These are phyloP conservation scores for Pseudogymnoascus sp. DNA, from an alignment of 2,329 filamentous ascomycete species.

Conservation along the genomic window DNA sequence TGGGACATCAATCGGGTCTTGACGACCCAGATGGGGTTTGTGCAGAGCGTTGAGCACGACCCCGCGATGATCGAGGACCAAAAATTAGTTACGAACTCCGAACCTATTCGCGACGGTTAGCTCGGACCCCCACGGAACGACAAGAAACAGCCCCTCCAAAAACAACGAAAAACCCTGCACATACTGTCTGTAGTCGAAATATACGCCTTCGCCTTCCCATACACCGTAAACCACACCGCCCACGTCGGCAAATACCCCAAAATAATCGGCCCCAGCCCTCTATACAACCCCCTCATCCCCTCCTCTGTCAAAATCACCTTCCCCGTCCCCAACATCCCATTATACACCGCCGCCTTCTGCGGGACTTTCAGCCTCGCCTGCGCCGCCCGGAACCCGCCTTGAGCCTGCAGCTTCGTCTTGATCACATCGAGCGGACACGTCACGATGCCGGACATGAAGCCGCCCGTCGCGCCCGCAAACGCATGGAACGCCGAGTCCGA, in stretches of 20 bases:
- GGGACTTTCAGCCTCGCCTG: slow-evolving; percentile 30
- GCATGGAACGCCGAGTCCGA: slow-evolving; percentile 67
- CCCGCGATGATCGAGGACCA: slow-evolving; percentile 88
- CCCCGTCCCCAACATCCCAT: slow-evolving; percentile 79
- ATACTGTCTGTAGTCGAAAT: slow-evolving; percentile 60
- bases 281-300: slow-evolving; percentile 82
- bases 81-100: slow-evolving; percentile 59
- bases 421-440: slow-evolving; percentile 98
- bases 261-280: slow-evolving; percentile 88
- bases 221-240: slow-evolving; percentile 97
- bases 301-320: slow-evolving; percentile 80
- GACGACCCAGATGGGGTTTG: slow-evolving; percentile 99
- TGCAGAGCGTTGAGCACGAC: slow-evolving; percentile 84
- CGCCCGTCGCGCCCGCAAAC: slow-evolving; percentile 77
- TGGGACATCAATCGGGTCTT: slow-evolving; percentile 98
- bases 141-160: not conserved
- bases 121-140: not conserved
- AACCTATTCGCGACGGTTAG: not conserved
- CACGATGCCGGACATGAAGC: slow-evolving; percentile 86
- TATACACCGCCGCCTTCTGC: slow-evolving; percentile 49
- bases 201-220: slow-evolving; percentile 77
- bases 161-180: slow-evolving; percentile 18
- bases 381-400: slow-evolving; percentile 67
- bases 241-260: slow-evolving; percentile 94
- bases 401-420: slow-evolving; percentile 95